Evolutionary conservation across 768 basidiomycete species (phyloP), one percentile per base, ranked within the genome.

Genomic region (Goffeauzyma gilvescens): DNA sequence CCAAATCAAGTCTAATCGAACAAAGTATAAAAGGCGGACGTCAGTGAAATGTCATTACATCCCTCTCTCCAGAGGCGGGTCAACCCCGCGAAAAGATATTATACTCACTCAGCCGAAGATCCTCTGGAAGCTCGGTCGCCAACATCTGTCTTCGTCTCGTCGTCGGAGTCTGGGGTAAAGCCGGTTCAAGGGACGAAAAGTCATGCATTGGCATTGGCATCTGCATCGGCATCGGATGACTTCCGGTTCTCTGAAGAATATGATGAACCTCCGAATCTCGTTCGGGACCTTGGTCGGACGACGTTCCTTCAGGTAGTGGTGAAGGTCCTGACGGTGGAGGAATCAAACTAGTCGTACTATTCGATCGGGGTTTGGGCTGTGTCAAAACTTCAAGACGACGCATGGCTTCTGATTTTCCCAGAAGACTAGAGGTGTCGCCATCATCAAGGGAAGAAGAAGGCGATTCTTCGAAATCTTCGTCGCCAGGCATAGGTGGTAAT

Each of bases 131-230:
- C 63, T 90, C 86, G 4, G 76, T 79, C 42, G 76, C 70, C 34
- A 89, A 69, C 81, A 89, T 89, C 51, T 73, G 71, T 38, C 81
- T 69, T 2, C 86, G 72, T 2, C 83, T 86, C 32, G 86, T 84
- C 26, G 80, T 75, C 0, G 86, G 86, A 1, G 82, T 83, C 51
- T 79, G 78, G 2, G 81, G 81, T 14, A 73, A 66, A 4, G 68
- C 65, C 0, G 70, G 69, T 3, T 71, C 68, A 0, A 55, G 51
- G 21, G 50, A 38, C 5, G 81, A 81, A 20, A 84, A 70, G 53
- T 81, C 79, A 64, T 82, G 40, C 18, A 24, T 9, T n/a, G 28
- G 28, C 37, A 38, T 7, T 23, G 10, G 7, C 9, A 31, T 30
- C 30, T 44, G 42, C 33, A 45, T 33, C 4, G 44, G 38, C 38